These are phyloP conservation scores for Aeschynomene evenia DNA, from an alignment of 306 rosid species.

Conservation along the genomic window DNA sequence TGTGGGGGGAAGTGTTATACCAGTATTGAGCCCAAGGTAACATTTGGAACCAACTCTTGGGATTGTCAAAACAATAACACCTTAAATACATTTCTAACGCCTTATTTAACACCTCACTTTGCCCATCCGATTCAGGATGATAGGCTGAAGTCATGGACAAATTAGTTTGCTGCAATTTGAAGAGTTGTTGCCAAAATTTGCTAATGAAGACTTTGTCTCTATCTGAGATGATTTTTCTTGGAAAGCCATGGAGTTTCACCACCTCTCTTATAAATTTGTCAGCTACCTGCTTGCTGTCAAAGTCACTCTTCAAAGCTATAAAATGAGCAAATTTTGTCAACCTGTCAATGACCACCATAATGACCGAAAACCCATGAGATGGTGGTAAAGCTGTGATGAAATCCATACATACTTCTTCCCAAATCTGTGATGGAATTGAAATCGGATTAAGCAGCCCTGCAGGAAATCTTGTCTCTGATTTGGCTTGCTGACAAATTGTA, in stretches of 20 bases:
- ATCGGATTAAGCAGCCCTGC: neutral
- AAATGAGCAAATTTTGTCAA: neutral
- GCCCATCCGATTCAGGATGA: too few relatives aligned
- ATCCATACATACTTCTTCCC: neutral
- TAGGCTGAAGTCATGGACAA: neutral
- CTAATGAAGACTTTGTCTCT: neutral
- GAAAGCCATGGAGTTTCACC: neutral
- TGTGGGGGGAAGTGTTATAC: neutral
- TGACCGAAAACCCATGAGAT: neutral
- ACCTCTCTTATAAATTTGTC: neutral
- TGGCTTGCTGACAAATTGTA: neutral
- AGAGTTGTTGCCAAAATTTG: neutral
- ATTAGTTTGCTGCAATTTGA: neutral
- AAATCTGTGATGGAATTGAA: neutral
- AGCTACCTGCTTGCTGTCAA: neutral
- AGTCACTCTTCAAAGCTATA: neutral
- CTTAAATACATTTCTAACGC: neutral
- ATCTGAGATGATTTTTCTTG: neutral
- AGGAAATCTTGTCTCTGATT: neutral
- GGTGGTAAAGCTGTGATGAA: neutral
- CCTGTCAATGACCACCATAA: neutral
- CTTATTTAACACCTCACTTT: neutral
- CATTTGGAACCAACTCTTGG: neutral
- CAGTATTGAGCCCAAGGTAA: neutral
- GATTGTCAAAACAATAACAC: neutral